phyloP scores from a whole-genome alignment of 371 early-diverging fungal species.

The Mortierella sp. region DNA sequence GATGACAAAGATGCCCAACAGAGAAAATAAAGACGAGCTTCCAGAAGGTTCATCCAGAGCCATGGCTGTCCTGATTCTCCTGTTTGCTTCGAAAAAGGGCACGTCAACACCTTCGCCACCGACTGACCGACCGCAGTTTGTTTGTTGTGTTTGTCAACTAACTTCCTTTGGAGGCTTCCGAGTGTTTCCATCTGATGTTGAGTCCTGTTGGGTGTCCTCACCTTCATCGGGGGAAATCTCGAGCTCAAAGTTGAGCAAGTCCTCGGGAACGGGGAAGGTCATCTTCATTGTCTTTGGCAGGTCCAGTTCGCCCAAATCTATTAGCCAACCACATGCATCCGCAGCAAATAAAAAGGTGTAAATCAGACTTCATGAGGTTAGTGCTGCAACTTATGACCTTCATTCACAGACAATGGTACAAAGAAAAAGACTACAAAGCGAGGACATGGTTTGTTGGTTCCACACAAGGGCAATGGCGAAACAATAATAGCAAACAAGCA shows the following conservation, averaged over 20 bases:
- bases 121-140: neutral
- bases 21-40: neutral
- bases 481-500: neutral
- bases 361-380: neutral
- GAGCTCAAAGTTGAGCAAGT: constrained; percentile 88
- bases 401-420: too few relatives aligned
- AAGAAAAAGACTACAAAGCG: too few relatives aligned
- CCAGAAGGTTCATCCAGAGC: neutral
- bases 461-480: neutral
- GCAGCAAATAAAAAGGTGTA: neutral
- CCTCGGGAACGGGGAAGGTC: constrained; percentile 83
- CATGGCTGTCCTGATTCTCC: neutral
- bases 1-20: neutral
- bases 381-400: neutral
- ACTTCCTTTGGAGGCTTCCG: neutral
- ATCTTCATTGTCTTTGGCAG: constrained; percentile 86
- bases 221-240: constrained; percentile 93
- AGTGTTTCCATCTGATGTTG: neutral
- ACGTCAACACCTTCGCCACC: constrained; percentile 2
- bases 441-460: too few relatives aligned
- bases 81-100: constrained; percentile 1
- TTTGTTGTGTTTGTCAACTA: neutral
- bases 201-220: constrained; percentile 44
- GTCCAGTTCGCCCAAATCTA: constrained; percentile 90
- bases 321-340: neutral